These are phyloP conservation scores for Eimeria falciformis DNA, from an alignment of 169 alveolate species.

Conservation along the genomic window DNA sequence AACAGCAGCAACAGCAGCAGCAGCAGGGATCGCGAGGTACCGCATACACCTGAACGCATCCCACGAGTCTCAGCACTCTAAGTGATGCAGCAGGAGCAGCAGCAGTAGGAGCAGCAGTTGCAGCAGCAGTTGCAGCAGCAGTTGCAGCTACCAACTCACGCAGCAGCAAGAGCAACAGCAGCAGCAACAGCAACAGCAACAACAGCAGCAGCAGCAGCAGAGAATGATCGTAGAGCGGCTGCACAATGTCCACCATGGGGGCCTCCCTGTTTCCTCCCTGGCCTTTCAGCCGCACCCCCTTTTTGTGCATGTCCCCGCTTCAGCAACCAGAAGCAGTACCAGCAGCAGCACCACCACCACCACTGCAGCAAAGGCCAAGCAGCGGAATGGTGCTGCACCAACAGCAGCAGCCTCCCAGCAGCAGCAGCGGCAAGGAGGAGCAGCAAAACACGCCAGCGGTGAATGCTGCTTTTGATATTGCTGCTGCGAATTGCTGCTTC, in stretches of 20 bases:
- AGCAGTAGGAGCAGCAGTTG: background rate
- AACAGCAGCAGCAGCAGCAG: conserved; percentile 56
- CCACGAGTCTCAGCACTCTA: background rate
- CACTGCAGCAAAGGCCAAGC: conserved; percentile 42
- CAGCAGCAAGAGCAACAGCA: background rate
- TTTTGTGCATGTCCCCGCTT: background rate
- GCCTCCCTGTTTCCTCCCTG: conserved; percentile 69
- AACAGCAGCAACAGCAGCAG: conserved; percentile 40
- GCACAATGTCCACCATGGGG: conserved; percentile 74
- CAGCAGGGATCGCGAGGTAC: conserved; percentile 11
- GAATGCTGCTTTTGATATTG: background rate
- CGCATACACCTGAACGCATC: no score
- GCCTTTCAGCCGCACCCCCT: conserved; percentile 75
- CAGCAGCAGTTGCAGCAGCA: conserved; percentile 5
- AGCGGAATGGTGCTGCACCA: conserved; percentile 3
- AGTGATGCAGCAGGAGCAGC: conserved; percentile 4
- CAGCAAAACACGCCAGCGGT: conserved; percentile 3
- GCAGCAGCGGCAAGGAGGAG: conserved; percentile 11
- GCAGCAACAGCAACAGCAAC: conserved; percentile 35
- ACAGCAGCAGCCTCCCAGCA: conserved; percentile 43
- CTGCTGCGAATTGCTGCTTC: conserved; percentile 15
- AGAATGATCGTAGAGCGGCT: conserved; percentile 75
- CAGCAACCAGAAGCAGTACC: conserved; percentile 43
- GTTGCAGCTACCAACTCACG: background rate
- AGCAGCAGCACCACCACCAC: conserved; percentile 32